Evolutionary conservation across 805 yeast genomes (phyloP), one percentile per base, ranked within the genome.

Genomic region (Cyberlindnera samutprakarnensis): DNA sequence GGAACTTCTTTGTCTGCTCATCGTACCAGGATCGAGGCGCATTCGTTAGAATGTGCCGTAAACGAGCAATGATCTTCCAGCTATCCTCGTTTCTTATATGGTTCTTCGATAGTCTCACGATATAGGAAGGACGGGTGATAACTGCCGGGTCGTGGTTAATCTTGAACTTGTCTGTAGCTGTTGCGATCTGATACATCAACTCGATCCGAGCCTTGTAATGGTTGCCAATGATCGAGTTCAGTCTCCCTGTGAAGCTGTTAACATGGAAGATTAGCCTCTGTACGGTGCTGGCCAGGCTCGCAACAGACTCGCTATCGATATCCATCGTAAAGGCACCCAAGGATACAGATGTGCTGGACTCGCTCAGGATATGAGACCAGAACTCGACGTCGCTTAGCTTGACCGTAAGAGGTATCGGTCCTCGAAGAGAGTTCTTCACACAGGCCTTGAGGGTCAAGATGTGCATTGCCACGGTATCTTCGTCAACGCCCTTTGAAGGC

Each of bases 81-180:
- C 94, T 75, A 43, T 86, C 84, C 38, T 75, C 73, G 16, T 78
- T 72, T 41, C 98, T 64, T 2, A 86, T 75, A 56, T 88, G 96
- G 16, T 76, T 70, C 14, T 68, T 65, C 3, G 78, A 70, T 3
- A 87, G 70, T 32, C 95, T 65, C 29, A 85, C 70, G 19, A 86
- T 74, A 45, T 82, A 78, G 0, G 96, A 80, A 0, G 96, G 96
- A 31, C 86, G 79, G 2, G 96, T 88, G 32, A 90, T 68, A 14
- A 87, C 95, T 6, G 84, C 75, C 0, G 97, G 94, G 47, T 92
- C 97, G 40, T 83, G 83, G 30, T 76, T 75, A 26, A 87, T 70
- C 19, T 68, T 67, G 44, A 56, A 68, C 16, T 49, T 47, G 19
- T 62, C 68, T 30, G 78, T 70, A 5, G 78, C 76, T 7, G 53